Percentiles rank a stretch among this genome's conserved stretches.
Conservation (phyloP, 2,329 filamentous ascomycete species). For the Aspergillus bombycis region DNA sequence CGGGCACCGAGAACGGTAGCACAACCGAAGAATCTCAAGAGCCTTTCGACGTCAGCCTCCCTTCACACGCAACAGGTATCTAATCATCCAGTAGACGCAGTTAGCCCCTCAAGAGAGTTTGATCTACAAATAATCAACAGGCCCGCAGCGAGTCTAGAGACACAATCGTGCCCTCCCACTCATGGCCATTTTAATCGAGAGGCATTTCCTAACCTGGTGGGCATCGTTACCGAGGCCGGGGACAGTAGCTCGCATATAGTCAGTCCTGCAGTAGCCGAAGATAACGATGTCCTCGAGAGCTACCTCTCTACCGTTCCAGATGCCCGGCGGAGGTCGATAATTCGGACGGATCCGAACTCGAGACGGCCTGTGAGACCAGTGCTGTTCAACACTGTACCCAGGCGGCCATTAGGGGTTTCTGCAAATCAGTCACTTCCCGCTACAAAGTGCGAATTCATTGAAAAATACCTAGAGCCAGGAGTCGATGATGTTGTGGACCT, state of each 20-base stretch:
- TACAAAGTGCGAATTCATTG: conserved; percentile 52
- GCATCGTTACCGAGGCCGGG: conserved; percentile 24
- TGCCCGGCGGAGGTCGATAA: conserved; percentile 19
- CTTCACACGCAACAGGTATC: not conserved
- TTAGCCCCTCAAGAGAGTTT: not conserved
- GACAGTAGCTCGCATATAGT: conserved; percentile 54
- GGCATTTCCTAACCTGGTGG: conserved; percentile 13
- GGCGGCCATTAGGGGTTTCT: conserved; percentile 44
- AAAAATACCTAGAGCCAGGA: conserved; percentile 50
- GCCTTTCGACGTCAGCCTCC: not conserved
- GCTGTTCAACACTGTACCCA: conserved; percentile 52
- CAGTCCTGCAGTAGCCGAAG: conserved; percentile 55
- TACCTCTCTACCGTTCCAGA: conserved; percentile 48
- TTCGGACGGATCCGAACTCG: conserved; percentile 28
- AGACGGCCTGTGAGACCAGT: conserved; percentile 37
- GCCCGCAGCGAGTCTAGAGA: not conserved
- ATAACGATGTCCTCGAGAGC: conserved; percentile 57
- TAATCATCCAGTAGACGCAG: not conserved
- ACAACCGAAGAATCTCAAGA: not conserved
- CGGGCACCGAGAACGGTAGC: not conserved
- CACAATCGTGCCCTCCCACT: not conserved
- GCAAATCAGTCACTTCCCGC: conserved; percentile 26
- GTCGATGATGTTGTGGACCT: conserved; percentile 48
- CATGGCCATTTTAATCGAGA: not conserved
- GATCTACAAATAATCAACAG: not conserved